Evolutionary conservation across 2,329 filamentous ascomycete species (phyloP).

Genomic region (Coniochaeta pulveracea): DNA sequence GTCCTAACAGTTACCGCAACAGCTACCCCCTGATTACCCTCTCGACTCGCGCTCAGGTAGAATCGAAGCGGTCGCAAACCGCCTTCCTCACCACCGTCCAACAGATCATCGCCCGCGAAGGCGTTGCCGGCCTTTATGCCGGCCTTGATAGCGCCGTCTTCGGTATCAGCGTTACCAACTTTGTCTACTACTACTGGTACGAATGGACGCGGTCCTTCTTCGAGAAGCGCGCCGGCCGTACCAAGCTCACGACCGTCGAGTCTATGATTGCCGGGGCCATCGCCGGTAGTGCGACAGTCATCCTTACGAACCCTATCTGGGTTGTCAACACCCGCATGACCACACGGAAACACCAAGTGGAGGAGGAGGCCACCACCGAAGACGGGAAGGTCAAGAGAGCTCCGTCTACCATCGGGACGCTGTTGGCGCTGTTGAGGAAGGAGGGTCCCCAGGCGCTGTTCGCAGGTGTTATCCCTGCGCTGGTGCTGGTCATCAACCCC

Average conservation of each 20-base stretch:
- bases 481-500: conserved; percentile 94
- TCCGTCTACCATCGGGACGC: conserved; percentile 68
- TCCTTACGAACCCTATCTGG: conserved; percentile 98
- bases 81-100: conserved; percentile 74
- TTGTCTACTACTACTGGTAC: conserved; percentile 99
- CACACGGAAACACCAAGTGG: conserved; percentile 53
- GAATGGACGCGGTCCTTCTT: conserved; percentile 91
- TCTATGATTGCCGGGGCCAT: conserved; percentile 92
- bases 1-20: no score
- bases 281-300: conserved; percentile 85
- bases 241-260: conserved; percentile 82
- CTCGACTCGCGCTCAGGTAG: conserved; percentile 93
- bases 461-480: conserved; percentile 79
- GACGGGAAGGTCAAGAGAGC: conserved; percentile 28
- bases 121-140: conserved; percentile 78
- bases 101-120: conserved; percentile 84
- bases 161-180: conserved; percentile 97
- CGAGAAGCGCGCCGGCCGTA: conserved; percentile 64
- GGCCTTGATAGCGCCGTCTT: conserved; percentile 91
- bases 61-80: conserved; percentile 84
- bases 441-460: conserved; percentile 84
- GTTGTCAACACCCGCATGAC: conserved; percentile 98
- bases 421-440: conserved; percentile 67
- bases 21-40: conserved; percentile 96
- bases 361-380: conserved; percentile 18